These are phyloP conservation scores for Colletotrichum sojae DNA, from an alignment of 2,329 filamentous ascomycete species.

Conservation along the genomic window DNA sequence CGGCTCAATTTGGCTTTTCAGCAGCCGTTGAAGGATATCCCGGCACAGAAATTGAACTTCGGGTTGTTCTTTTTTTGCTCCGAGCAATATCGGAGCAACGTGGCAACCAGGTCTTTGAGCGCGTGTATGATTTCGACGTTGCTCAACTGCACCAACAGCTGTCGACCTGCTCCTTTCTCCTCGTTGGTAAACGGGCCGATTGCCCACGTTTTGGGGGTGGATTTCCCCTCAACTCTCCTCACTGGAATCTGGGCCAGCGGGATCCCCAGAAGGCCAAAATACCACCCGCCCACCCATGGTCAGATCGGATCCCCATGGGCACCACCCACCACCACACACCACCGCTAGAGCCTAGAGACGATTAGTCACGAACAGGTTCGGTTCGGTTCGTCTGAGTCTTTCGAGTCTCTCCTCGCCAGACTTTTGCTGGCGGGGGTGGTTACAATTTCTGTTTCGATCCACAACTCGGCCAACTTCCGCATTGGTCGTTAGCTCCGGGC, in stretches of 20 bases:
- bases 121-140: neutral
- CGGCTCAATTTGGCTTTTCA: conserved; percentile 24
- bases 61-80: neutral
- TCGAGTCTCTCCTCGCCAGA: neutral
- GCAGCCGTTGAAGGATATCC: neutral
- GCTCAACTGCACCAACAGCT: too few species aligned
- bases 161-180: neutral
- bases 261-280: conserved; percentile 35
- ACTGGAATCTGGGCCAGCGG: conserved; percentile 26
- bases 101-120: conserved; percentile 24
- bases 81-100: conserved; percentile 21
- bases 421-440: conserved; percentile 12
- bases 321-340: neutral
- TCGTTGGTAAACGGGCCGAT: conserved; percentile 17
- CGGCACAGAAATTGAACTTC: neutral
- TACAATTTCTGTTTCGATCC: conserved; percentile 31
- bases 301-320: conserved; percentile 34
- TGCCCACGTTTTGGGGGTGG: conserved; percentile 19
- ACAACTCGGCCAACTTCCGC: conserved; percentile 39
- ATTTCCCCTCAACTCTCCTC: conserved; percentile 27
- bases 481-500: conserved; percentile 27
- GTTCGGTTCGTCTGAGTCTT: neutral
- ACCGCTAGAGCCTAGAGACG: neutral
- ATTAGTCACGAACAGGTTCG: conserved; percentile 21
- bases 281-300: conserved; percentile 4